These are phyloP conservation scores for Coleophoma eucalyptorum DNA, from an alignment of 2,329 filamentous ascomycete genomes.

Conservation along the genomic window DNA sequence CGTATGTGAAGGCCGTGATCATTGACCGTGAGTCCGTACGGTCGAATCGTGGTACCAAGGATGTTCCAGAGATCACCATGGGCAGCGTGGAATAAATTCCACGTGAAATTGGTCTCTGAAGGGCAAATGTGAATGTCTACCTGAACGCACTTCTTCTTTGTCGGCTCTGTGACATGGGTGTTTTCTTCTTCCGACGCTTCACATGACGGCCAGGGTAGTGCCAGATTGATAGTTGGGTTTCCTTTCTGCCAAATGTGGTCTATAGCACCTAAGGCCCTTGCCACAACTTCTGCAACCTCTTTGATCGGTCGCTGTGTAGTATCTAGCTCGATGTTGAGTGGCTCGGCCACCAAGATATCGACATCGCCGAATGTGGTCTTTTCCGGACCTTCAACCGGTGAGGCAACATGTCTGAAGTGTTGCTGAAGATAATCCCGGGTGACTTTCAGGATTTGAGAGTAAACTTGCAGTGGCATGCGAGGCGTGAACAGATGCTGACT, in stretches of 20 bases:
- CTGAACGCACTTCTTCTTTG: conserved; percentile 49
- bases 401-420: conserved; percentile 51
- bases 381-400: conserved; percentile 64
- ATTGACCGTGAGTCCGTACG: conserved; percentile 62
- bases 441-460: conserved; percentile 43
- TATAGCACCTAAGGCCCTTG: conserved; percentile 41
- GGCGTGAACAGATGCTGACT: conserved; percentile 52
- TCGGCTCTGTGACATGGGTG: background rate
- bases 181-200: conserved; percentile 5
- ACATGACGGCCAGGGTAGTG: conserved; percentile 48
- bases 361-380: conserved; percentile 71
- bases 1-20: conserved; percentile 61
- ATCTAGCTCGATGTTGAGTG: conserved; percentile 12
- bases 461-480: conserved; percentile 59
- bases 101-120: conserved; percentile 42
- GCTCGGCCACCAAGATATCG: conserved; percentile 58
- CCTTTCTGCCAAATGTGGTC: conserved; percentile 26
- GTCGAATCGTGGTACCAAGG: conserved; percentile 59
- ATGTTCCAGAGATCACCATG: conserved; percentile 72
- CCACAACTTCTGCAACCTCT: conserved; percentile 27
- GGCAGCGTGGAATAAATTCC: conserved; percentile 64
- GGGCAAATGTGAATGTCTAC: conserved; percentile 61
- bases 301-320: background rate
- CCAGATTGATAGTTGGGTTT: conserved; percentile 40
- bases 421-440: conserved; percentile 42